A percentile compares a stretch with the other conserved stretches of the same genome.
phyloP scores from a whole-genome alignment of 345 rosid genomes.

The Gossypium thurberi region DNA sequence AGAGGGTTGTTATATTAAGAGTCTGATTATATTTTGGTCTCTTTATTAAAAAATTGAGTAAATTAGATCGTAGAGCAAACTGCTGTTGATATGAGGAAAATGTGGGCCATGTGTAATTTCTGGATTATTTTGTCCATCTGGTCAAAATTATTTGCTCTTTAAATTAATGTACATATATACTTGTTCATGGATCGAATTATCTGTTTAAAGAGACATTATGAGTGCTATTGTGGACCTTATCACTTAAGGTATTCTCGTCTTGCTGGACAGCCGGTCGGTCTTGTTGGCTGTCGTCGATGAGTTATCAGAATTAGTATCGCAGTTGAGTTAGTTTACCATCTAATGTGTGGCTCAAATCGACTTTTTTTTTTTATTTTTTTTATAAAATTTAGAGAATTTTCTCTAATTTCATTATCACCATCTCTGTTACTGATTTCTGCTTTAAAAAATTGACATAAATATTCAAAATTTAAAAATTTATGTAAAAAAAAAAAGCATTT shows the following conservation, averaged over 20 bases:
- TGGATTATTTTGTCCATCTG: no score
- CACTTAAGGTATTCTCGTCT: constrained; percentile 24
- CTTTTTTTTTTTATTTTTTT: background rate
- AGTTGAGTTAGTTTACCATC: constrained; percentile 1
- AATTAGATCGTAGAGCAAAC: rapidly evolving
- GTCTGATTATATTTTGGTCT: rapidly evolving
- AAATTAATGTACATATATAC: background rate
- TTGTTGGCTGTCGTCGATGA: background rate
- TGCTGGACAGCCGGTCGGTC: background rate
- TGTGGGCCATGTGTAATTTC: no score
- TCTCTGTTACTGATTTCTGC: background rate
- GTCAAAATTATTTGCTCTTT: no score
- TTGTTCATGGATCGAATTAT: no score
- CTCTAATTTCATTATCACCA: background rate
- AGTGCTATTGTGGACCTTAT: constrained; percentile 90
- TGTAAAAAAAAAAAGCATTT: no score
- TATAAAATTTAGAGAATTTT: background rate
- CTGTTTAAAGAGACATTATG: constrained; percentile 51
- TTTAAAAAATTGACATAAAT: no score
- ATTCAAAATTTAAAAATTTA: no score
- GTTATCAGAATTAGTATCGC: background rate
- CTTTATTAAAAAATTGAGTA: no score
- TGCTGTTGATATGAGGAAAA: no score
- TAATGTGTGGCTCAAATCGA: background rate
- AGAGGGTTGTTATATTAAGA: no score